Evolutionary conservation across 2,329 filamentous ascomycete genomes (phyloP), one percentile per base, ranked within the genome.

Genomic region (Orbilia oligospora): DNA sequence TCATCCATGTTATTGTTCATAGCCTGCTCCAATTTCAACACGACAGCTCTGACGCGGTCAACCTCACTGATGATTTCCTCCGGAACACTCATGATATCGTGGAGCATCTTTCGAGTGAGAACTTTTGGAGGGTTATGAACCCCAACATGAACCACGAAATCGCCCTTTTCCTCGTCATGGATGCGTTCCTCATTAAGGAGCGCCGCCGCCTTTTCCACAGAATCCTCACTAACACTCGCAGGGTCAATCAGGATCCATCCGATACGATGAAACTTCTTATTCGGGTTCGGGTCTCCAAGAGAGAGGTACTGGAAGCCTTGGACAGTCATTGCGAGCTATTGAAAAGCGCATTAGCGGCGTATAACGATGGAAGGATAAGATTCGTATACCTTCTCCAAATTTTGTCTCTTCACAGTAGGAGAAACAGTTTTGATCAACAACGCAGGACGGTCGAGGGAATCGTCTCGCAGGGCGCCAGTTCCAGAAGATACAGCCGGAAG

Each of bases 161-260:
- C 96, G 48, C 96, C 96, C 65, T 95, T 92, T 58, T 92, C 91
- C 81, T 97, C 92, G 83, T 99, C 96, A 82, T 97, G 93, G 79
- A 99, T 97, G 0, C 94, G 97, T 87, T 99, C 98, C 81, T 94
- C 93, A 82, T 99, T 98, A 82, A 99, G 91, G n/a, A 94, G 93
- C 79, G 96, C 93, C 0, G 97, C 88, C 0, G 95, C 95, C 83
- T 92, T 95, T 55, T 97, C 92, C 0, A 94, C 93, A 1, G 91
- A 92, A 79, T 91, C 88, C 81, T 97, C 93, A 76, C 91, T 86
- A 12, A 90, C 87, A 56, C 88, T 87, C 5, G 88, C 85, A 22
- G 88, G 87, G 71, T 97, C 93, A 9, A 99, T 88, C 88, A 98
- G 96, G 78, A 99, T 97, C 95, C 97, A 99, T 22, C 96, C 96